Conservation (phyloP, 2,329 filamentous ascomycete species). For the Claviceps spartinae region DNA sequence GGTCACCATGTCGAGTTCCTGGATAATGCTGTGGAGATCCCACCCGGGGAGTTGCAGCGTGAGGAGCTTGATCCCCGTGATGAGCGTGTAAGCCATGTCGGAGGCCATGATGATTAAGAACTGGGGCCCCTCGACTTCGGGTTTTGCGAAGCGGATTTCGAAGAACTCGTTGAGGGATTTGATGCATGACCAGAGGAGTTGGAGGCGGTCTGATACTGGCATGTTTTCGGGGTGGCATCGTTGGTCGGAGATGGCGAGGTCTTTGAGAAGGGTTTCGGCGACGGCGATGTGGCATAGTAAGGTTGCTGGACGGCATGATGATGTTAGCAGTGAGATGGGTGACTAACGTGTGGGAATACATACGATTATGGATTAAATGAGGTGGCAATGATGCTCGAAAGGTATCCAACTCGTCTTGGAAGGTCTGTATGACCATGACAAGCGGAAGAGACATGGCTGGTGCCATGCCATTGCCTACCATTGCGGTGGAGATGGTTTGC, state of each 20-base stretch:
- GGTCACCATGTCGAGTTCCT: conserved; percentile 16
- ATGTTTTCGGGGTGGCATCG: conserved; percentile 19
- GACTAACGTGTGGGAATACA: conserved; percentile 1
- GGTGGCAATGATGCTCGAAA: conserved; percentile 24
- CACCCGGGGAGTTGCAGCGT: conserved; percentile 32
- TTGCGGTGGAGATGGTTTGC: conserved; percentile 30
- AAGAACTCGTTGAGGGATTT: conserved; percentile 28
- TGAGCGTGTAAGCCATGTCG: conserved; percentile 33
- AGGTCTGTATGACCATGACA: conserved; percentile 26
- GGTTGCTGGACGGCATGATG: conserved; percentile 15
- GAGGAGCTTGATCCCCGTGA: conserved; percentile 33
- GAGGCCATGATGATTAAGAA: conserved; percentile 31
- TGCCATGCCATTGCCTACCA: conserved; percentile 19
- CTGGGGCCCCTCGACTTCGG: conserved; percentile 22
- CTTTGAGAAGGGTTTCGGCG: conserved; percentile 33
- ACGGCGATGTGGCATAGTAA: conserved; percentile 29
- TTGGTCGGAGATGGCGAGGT: conserved; percentile 29
- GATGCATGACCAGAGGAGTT: conserved; percentile 32
- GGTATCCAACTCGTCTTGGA: conserved; percentile 29
- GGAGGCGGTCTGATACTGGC: conserved; percentile 25
- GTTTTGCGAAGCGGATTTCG: conserved; percentile 18
- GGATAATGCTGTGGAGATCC: conserved; percentile 24
- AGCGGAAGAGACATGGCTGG: conserved; percentile 25
- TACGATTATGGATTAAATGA: conserved; percentile 22
- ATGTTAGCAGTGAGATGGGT: background rate